A percentile compares a stretch with the other conserved stretches of the same genome.
phyloP scores from a whole-genome alignment of 768 basidiomycete species.

The Tulasnella sp. region DNA sequence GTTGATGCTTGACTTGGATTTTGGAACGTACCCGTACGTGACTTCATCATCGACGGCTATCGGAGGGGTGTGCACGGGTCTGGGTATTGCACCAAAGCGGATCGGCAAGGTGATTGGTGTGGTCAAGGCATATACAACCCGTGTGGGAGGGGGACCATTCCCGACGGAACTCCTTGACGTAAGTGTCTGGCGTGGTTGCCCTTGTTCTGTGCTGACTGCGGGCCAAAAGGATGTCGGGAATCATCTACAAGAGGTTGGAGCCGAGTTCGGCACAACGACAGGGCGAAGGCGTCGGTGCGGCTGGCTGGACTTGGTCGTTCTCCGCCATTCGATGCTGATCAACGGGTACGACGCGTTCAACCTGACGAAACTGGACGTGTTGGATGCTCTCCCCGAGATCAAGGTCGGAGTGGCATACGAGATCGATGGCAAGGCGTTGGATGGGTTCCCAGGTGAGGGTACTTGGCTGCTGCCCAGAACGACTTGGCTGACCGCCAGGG shows the following conservation, averaged over 20 bases:
- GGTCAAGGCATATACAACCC: slow-evolving; percentile 96
- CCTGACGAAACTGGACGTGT: slow-evolving; percentile 92
- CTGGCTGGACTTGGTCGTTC: slow-evolving; percentile 95
- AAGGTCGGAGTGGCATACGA: slow-evolving; percentile 80
- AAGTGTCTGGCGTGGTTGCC: not conserved
- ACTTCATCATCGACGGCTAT: slow-evolving; percentile 91
- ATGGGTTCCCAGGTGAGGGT: slow-evolving; percentile 79
- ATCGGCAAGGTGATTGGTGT: slow-evolving; percentile 90
- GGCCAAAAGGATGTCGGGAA: slow-evolving; percentile 63
- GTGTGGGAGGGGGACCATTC: slow-evolving; percentile 98
- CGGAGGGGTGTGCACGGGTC: slow-evolving; percentile 94
- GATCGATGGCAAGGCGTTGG: slow-evolving; percentile 70
- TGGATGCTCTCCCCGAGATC: slow-evolving; percentile 81
- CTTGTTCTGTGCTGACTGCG: not conserved
- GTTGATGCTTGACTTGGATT: slow-evolving; percentile 96
- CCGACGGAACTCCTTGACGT: slow-evolving; percentile 93
- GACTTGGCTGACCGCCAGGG: not conserved
- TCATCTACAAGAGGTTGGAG: slow-evolving; percentile 90
- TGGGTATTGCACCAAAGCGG: slow-evolving; percentile 89
- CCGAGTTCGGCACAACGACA: slow-evolving; percentile 88
- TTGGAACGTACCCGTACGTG: slow-evolving; percentile 96
- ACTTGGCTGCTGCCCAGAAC: not conserved
- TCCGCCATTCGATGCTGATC: slow-evolving; percentile 87
- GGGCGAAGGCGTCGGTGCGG: slow-evolving; percentile 91
- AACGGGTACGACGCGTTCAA: slow-evolving; percentile 95